Evolutionary conservation across 306 rosid species (phyloP), one percentile per base, ranked within the genome.

Genomic region (Inga oerstediana): DNA sequence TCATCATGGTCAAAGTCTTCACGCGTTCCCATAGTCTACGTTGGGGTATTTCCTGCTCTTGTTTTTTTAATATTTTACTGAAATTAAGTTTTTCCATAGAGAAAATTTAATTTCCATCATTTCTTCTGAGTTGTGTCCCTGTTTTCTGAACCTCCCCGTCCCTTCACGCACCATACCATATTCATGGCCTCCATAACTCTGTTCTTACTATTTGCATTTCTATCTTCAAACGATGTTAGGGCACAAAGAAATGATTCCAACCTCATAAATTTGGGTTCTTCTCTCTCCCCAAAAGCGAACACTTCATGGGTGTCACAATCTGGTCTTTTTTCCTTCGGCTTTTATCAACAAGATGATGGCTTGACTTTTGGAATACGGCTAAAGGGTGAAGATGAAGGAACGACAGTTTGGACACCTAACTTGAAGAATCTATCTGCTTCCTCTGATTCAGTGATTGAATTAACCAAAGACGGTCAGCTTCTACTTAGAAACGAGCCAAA

Each of bases 291-390:
- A 19, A 30, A 62, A 69, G 16, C 22, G 0, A 22, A 22, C 4
- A 2, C 48, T 37, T 79, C 85, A 59, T 83, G 90, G 90, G 11
- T 4, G 41, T 85, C 88, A 35, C 45, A 22, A 45, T 76, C 87
- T 34, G 90, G 88, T 52, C 83, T 10, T 15, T 88, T 82, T 85
- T 83, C 87, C 58, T 80, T 88, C 12, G 90, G 90, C 0, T 88
- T 85, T 80, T 85, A 88, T 64, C 32, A 13, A 0, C 68, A 82
- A 19, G 76, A 56, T 8, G 3, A 39, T 73, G 90, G 82, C 24
- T 88, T 56, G 51, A 79, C 76, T 2, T 44, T 88, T 77, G 90
- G 90, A 15, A 83, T 85, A 77, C 80, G 83, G 87, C 32, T 88
- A 37, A 34, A 67, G n/a, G 48, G 9, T 49, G 16, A 74, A 32